Evolutionary conservation across 2,329 filamentous ascomycete species (phyloP), one percentile per base, ranked within the genome.

Genomic region (Thermoascus crustaceus): DNA sequence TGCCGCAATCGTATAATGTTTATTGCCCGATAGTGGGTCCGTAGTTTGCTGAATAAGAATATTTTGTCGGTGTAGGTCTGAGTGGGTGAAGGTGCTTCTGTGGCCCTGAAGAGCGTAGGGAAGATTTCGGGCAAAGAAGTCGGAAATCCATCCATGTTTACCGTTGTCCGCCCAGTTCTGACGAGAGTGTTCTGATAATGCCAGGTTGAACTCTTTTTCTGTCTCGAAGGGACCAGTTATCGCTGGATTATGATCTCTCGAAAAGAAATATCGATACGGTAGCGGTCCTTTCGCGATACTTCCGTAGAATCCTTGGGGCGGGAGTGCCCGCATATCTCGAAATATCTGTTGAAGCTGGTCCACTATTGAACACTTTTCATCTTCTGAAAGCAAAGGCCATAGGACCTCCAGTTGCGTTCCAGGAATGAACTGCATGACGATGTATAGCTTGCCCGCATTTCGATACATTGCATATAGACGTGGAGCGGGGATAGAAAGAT

Each of bases 391-490:
- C 5, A 18, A 7, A 7, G 29, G 33, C 40, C 36, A 36, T 4
- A 30, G 8, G 10, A 8, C 11, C 11, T 33, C 20, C n/a, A n/a
- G n/a, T n/a, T n/a, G n/a, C n/a, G 25, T n/a, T 4, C 25, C 25
- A 27, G 25, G 25, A 4, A 27, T 5, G 4, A 27, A n/a, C 16
- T 27, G 25, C 45, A 48, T 46, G 36, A 48, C 36, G 18, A 46
- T 43, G 37, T 48, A 43, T n/a, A 46, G 34, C 5, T 4, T 43
- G 25, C 39, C 38, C 21, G 29, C 20, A 27, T 45, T 21, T 32
- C 38, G 38, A 32, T 44, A 46, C 45, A 48, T 48, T 22, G 45
- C 41, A 34, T 44, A 44, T n/a, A 48, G 45, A 30, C 39, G 39
- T 35, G 43, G 45, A 4, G 38, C 45, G 38, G 42, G 11, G 30